Percentiles rank a stretch among this genome's conserved stretches.
Evolutionary conservation across 2,329 filamentous ascomycete species (phyloP).

Genomic region (Aspergillus ruber): DNA sequence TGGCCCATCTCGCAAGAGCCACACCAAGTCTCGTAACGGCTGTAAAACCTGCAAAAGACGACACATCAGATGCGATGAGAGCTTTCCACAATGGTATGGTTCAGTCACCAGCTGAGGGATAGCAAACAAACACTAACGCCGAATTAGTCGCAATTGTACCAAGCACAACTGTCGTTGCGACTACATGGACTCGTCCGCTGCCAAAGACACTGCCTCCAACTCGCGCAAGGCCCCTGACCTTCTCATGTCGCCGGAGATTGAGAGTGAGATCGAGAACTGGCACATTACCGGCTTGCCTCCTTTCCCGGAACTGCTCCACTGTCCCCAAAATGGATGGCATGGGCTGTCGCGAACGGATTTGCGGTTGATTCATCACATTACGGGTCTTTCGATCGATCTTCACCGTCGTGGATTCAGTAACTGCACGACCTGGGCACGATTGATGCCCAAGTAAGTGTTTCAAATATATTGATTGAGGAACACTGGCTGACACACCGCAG

Average conservation of each 20-base stretch:
- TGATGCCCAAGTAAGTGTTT: constrained; percentile 75
- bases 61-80: constrained; percentile 97
- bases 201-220: constrained; percentile 47
- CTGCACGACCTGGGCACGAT: constrained; percentile 86
- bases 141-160: constrained; percentile 81
- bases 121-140: constrained; percentile 8
- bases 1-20: constrained; percentile 83
- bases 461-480: constrained; percentile 7
- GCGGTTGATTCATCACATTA: constrained; percentile 83
- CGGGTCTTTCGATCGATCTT: constrained; percentile 77
- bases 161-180: constrained; percentile 98
- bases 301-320: constrained; percentile 73
- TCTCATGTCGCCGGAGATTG: constrained; percentile 80
- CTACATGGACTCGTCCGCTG: constrained; percentile 79
- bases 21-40: constrained; percentile 97
- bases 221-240: constrained; percentile 55
- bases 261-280: constrained; percentile 76
- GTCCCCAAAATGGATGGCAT: constrained; percentile 66
- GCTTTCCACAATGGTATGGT: constrained; percentile 87
- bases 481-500: constrained; percentile 39
- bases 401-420: constrained; percentile 68
- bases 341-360: constrained; percentile 71
- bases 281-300: constrained; percentile 76
- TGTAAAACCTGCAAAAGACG: constrained; percentile 97
- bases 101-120: constrained; percentile 1